These are phyloP conservation scores for Senna tora DNA, from an alignment of 306 rosid species.

Conservation along the genomic window DNA sequence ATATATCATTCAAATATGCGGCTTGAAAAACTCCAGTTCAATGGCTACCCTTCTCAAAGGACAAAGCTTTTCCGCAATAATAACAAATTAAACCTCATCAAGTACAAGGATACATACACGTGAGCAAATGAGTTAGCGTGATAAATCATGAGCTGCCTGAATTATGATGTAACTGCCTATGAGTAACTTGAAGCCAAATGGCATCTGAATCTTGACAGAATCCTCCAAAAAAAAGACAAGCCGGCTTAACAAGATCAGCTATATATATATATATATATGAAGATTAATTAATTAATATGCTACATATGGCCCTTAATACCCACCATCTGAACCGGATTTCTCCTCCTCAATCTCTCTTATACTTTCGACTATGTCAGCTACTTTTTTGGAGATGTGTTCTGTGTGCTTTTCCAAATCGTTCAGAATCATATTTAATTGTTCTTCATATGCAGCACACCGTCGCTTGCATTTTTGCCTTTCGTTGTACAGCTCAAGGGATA, in stretches of 20 bases:
- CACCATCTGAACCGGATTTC: slow-evolving; percentile 44
- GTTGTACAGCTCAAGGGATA: slow-evolving; percentile 64
- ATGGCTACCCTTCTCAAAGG: slow-evolving; percentile 18
- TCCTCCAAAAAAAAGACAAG: slow-evolving; percentile 15
- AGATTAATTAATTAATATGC: slow-evolving; percentile 24
- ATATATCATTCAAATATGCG: not conserved
- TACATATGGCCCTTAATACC: slow-evolving; percentile 34
- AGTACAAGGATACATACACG: slow-evolving; percentile 35
- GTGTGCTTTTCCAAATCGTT: slow-evolving; percentile 66
- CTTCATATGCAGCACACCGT: slow-evolving; percentile 76
- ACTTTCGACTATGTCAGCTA: slow-evolving; percentile 56
- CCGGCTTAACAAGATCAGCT: not conserved
- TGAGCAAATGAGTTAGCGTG: slow-evolving; percentile 20
- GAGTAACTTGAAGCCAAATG: slow-evolving; percentile 30
- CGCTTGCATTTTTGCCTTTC: slow-evolving; percentile 72
- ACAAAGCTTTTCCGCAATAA: slow-evolving; percentile 3
- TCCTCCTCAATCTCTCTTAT: slow-evolving; percentile 70
- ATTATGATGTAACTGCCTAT: slow-evolving; percentile 12
- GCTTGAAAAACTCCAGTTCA: too few relatives aligned
- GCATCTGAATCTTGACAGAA: slow-evolving; percentile 23
- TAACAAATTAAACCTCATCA: slow-evolving; percentile 24
- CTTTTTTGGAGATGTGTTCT: slow-evolving; percentile 65
- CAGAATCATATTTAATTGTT: slow-evolving; percentile 56
- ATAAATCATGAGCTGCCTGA: slow-evolving; percentile 33
- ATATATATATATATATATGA: too few relatives aligned